Percentiles rank a stretch among this genome's conserved stretches.
Conservation (phyloP, 768 basidiomycete species). For the Clathrus columnatus region DNA sequence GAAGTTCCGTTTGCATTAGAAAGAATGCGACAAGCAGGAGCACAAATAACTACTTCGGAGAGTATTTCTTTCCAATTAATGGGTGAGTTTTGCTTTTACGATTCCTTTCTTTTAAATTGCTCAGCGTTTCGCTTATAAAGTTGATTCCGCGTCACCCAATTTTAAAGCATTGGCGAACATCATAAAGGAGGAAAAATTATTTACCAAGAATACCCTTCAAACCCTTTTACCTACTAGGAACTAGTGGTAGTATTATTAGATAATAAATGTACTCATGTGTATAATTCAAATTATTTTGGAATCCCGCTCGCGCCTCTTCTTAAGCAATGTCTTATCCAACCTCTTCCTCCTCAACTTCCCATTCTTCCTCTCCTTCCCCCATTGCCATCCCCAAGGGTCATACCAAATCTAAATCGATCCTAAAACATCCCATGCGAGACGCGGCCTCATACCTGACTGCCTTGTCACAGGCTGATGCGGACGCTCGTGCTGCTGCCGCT, state of each 20-base stretch:
- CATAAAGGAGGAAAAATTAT: conserved; percentile 71
- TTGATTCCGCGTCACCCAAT: conserved; percentile 47
- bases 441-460: conserved; percentile 56
- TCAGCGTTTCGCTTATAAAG: conserved; percentile 23
- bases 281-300: background rate
- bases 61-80: conserved; percentile 72
- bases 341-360: background rate
- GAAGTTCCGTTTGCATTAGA: conserved; percentile 73
- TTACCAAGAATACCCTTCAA: conserved; percentile 35
- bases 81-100: conserved; percentile 27
- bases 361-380: conserved; percentile 26
- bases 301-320: background rate
- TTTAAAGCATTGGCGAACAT: conserved; percentile 69
- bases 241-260: background rate
- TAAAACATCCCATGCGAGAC: conserved; percentile 18
- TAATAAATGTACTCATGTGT: background rate
- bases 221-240: conserved; percentile 21
- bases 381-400: conserved; percentile 23
- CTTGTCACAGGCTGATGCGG: conserved; percentile 57
- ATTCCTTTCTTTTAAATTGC: conserved; percentile 9
- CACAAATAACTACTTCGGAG: conserved; percentile 72
- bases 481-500: conserved; percentile 37
- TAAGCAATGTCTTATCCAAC: background rate
- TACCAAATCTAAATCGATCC: background rate
- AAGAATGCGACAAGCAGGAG: conserved; percentile 64